A percentile compares a stretch with the other conserved stretches of the same genome.
These are phyloP conservation scores for Pharus latifolius DNA, from an alignment of 176 grass and related monocot species.

Conservation along the genomic window DNA sequence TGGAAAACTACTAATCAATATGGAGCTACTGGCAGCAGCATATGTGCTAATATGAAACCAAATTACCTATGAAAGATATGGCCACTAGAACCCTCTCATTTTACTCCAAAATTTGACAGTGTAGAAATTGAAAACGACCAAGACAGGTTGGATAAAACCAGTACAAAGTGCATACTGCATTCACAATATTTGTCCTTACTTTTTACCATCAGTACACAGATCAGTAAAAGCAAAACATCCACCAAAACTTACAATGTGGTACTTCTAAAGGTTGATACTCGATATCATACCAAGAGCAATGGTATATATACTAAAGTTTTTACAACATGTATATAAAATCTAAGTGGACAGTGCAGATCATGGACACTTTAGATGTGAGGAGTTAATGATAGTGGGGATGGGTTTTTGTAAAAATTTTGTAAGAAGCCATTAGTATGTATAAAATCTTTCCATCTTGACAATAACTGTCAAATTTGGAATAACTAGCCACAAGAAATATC, in stretches of 20 bases:
- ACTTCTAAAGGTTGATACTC: too few species aligned
- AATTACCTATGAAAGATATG: slow-evolving; percentile 1
- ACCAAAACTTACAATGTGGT: background rate
- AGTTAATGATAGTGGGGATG: too few species aligned
- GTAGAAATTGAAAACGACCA: background rate
- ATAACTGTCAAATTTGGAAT: too few species aligned
- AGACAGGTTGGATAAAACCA: background rate
- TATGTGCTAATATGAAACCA: background rate
- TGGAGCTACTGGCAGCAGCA: background rate
- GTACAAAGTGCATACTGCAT: background rate
- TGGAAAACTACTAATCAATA: too few species aligned
- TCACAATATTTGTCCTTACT: background rate
- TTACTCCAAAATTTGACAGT: background rate
- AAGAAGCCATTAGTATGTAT: too few species aligned
- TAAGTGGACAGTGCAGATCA: too few species aligned
- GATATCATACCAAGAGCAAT: too few species aligned
- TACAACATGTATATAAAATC: too few species aligned
- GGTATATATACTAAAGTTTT: too few species aligned
- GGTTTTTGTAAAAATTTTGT: too few species aligned
- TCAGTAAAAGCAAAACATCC: background rate
- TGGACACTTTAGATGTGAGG: too few species aligned
- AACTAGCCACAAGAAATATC: background rate
- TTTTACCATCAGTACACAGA: background rate
- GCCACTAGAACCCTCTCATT: background rate
- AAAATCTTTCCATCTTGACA: too few species aligned